These are phyloP conservation scores for Fusarium pilosicola DNA, from an alignment of 2,329 filamentous ascomycete genomes.

Conservation along the genomic window DNA sequence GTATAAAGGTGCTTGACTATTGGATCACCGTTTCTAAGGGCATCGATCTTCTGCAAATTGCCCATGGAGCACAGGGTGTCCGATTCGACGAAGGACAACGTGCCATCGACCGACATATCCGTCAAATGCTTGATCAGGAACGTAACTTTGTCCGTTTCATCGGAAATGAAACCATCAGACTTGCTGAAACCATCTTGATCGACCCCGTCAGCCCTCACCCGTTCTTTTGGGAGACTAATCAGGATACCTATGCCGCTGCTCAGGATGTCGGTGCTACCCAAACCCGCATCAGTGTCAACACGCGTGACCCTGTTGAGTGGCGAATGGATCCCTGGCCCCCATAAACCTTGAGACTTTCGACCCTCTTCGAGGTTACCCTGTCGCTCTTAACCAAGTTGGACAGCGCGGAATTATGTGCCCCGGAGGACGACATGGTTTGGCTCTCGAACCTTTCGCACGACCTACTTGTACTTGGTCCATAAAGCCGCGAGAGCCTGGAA, in stretches of 20 bases:
- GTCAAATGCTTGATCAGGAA: not conserved
- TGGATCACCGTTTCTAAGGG: not conserved
- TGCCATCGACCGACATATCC: not conserved
- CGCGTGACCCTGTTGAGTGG: not conserved
- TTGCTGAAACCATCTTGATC: not conserved
- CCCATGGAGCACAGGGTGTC: not conserved
- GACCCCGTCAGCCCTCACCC: not conserved
- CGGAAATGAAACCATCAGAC: not conserved
- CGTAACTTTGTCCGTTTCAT: not conserved
- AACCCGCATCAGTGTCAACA: not conserved
- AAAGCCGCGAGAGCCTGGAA: not conserved
- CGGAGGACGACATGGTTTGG: not conserved
- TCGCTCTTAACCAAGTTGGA: not conserved
- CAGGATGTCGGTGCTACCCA: not conserved
- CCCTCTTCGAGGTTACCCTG: not conserved
- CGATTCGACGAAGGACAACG: not conserved
- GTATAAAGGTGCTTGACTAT: not conserved
- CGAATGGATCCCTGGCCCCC: not conserved
- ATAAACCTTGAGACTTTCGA: not conserved
- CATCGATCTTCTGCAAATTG: not conserved
- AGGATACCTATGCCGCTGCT: not conserved
- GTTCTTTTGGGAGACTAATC: not conserved
- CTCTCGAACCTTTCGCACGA: not conserved
- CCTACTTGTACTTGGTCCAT: not conserved
- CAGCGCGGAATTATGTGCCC: not conserved